Base-by-base conservation (phyloP, 1,284 basidiomycete species). In the Trichosporon sp. region DNA sequence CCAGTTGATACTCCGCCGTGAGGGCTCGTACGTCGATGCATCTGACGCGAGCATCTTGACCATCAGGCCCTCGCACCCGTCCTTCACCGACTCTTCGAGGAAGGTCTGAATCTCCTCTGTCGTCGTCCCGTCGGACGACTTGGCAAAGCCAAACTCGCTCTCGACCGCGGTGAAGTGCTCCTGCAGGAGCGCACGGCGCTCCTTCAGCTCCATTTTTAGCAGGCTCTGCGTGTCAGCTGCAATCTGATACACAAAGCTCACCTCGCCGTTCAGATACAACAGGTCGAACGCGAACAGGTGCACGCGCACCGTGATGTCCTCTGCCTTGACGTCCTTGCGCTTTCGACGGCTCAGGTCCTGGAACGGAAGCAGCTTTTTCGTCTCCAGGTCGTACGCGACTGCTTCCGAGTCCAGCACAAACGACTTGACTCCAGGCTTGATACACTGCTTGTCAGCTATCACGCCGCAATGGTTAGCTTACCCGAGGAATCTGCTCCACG, bases 1-100 rank as follows among this genome's bases (percentile, higher is more conserved):
- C 96, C 96, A 99, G 77, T 99, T 98, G 68, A 98, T 91, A 80
- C 89, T 93, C 46, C 96, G 84, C 61, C 94, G 84, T 77, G 91
- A 95, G 2, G 96, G 96, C 79, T 98, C 94, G 78, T 99, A 99
- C 71, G 87, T 91, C 74, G 95, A 93, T 14, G 89, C 89, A 37
- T 91, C 87, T 25, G 88, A 91, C 40, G 94, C 90, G 13, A 99
- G 83, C 92, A 97, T 96, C 82, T 99, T 99, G 67, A 99, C 93
- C 96, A 99, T 97, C 58, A 99, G 84, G 3, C 96, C 96, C 79
- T 99, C 96, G 79, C 96, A 99, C 1, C 95, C 94, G 75, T 97
- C 94, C 76, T 94, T 95, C 69, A 99, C 92, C 77, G 91, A 95
- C 71, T 94, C 90, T 74, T 99, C 96, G 16, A 99, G 82, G 84